These are phyloP conservation scores for Pisolithus microcarpus DNA, from an alignment of 768 basidiomycete genomes.

Conservation along the genomic window DNA sequence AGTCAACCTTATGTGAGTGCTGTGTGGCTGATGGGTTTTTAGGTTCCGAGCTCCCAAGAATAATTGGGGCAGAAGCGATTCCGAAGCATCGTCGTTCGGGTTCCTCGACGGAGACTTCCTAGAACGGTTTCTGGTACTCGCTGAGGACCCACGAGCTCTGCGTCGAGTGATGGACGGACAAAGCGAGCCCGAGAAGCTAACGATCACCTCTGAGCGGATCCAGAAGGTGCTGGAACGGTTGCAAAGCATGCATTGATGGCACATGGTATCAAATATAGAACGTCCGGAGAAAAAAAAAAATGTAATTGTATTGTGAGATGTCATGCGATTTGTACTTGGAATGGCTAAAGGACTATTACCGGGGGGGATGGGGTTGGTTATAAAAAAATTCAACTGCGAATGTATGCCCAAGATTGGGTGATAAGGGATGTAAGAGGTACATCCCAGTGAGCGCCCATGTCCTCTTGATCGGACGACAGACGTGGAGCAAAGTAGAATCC, in stretches of 20 bases:
- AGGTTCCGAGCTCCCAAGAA: slow-evolving; percentile 71
- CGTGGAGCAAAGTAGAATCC: slow-evolving; percentile 90
- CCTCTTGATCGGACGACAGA: slow-evolving; percentile 15
- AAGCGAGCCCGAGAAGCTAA: slow-evolving; percentile 52
- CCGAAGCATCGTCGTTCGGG: slow-evolving; percentile 51
- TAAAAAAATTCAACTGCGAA: neutral
- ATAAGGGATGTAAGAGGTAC: slow-evolving; percentile 2
- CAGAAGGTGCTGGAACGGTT: slow-evolving; percentile 41
- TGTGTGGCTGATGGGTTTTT: neutral
- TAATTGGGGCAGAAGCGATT: slow-evolving; percentile 48
- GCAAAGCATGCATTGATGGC: slow-evolving; percentile 48
- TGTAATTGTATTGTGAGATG: slow-evolving; percentile 11
- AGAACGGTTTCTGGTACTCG: slow-evolving; percentile 51
- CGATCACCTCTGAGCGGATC: slow-evolving; percentile 30
- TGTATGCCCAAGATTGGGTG: slow-evolving; percentile 2
- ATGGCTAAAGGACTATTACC: too few relatives aligned
- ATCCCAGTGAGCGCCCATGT: slow-evolving; percentile 3
- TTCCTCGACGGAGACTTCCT: slow-evolving; percentile 89
- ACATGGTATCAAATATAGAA: neutral
- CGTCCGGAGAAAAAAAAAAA: slow-evolving; percentile 4
- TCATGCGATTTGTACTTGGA: neutral
- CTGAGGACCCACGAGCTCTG: slow-evolving; percentile 34
- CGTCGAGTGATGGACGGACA: slow-evolving; percentile 49
- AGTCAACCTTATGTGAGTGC: slow-evolving; percentile 3
- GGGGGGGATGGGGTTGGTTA: too few relatives aligned